Evolutionary conservation across 2,329 filamentous ascomycete species (phyloP), one percentile per base, ranked within the genome.

Genomic region (Bipolaris bicolor): DNA sequence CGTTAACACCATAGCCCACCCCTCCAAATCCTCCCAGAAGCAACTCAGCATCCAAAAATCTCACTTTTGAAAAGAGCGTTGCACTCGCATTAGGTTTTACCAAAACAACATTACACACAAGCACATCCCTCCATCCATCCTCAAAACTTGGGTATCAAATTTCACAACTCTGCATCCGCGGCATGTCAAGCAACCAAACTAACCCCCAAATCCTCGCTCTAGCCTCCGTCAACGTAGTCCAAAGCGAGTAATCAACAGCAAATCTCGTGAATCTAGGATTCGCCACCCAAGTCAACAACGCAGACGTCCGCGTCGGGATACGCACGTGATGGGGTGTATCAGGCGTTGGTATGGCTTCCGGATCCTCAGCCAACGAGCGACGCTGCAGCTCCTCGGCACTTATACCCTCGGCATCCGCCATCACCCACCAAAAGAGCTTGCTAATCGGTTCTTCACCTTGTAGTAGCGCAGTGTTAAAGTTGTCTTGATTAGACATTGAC

Each of bases 341-440:
- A 9, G 5, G 31, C 16, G 2, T 16, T 5, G 18, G 41, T 20
- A 39, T 10, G 33, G 52, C 48, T 34, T 33, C 51, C 6, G 65
- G 57, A 37, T 60, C 24, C 11, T 64, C 61, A 5, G 49, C 24
- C 3, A 55, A 13, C 3, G 66, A 66, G 10, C 56, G 44, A n/a
- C 39, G 39, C 22, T 44, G 54, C 5, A 68, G 40, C 26, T 61
- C 44, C 3, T 41, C 49, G 11, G 63, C 62, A 24, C 44, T 65
- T 45, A 69, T 51, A 2, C 36, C 46, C 7, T 18, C 33, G 5
- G 55, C 36, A 7, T 63, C 51, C 2, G 50, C 40, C 24, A 61
- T 22, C 5, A 59, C 46, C 49, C 49, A 57, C 72, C 73, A 76
- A 39, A 74, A 74, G 7, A 75, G 50, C 31, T 61, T 60, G 44